phyloP scores from a whole-genome alignment of 129 eudicot genomes.

The Centrapalus pauciflorus region DNA sequence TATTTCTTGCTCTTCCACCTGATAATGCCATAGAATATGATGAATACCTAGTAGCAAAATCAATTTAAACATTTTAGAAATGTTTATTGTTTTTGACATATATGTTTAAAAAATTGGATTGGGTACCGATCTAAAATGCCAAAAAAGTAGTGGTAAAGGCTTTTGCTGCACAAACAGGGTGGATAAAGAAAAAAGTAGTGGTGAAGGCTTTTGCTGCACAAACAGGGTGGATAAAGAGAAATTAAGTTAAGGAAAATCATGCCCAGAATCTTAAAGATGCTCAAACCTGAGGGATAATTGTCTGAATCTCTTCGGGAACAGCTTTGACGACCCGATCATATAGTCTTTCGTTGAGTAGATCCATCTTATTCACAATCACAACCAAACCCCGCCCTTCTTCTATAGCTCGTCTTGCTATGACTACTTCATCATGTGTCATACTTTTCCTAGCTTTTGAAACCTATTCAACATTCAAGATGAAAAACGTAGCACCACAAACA shows the following conservation, averaged over 20 bases:
- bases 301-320: slow-evolving; percentile 91
- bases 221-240: neutral
- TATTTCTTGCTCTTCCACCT: no score
- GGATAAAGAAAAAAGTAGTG: no score
- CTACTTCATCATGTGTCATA: slow-evolving; percentile 94
- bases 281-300: slow-evolving; percentile 87
- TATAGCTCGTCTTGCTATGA: slow-evolving; percentile 84
- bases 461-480: slow-evolving; percentile 24
- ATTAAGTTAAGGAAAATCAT: neutral
- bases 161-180: no score
- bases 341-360: slow-evolving; percentile 60
- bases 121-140: no score
- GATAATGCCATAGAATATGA: no score
- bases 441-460: slow-evolving; percentile 69
- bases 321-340: slow-evolving; percentile 59
- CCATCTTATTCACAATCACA: slow-evolving; percentile 96
- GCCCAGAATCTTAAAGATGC: neutral
- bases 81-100: no score
- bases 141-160: no score
- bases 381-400: slow-evolving; percentile 98
- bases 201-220: no score
- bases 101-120: no score
- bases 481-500: neutral
- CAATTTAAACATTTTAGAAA: no score
- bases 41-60: no score